These are phyloP conservation scores for Citrus medica DNA, from an alignment of 345 rosid species.

Conservation along the genomic window DNA sequence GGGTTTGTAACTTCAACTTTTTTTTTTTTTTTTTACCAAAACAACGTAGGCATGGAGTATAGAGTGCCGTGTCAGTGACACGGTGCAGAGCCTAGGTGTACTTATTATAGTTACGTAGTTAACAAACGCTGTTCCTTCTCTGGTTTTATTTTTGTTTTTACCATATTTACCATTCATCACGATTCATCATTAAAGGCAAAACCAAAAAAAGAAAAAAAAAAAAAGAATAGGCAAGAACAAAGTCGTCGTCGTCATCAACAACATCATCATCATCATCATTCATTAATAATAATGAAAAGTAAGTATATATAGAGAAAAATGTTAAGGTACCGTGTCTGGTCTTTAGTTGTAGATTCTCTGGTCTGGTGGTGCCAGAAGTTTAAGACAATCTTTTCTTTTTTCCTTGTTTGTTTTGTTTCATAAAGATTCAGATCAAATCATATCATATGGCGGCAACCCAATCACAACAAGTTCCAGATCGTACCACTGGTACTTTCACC, in stretches of 20 bases:
- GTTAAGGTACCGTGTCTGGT: slow-evolving; percentile 14
- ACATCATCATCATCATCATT: neutral
- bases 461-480: slow-evolving; percentile 59
- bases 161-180: neutral
- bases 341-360: slow-evolving; percentile 17
- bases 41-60: neutral
- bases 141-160: neutral
- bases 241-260: neutral
- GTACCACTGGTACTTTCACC: slow-evolving; percentile 48
- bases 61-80: neutral
- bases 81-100: neutral
- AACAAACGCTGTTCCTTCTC: neutral
- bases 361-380: slow-evolving; percentile 19
- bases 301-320: neutral
- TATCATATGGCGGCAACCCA: slow-evolving; percentile 66
- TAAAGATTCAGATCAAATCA: slow-evolving; percentile 24
- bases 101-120: neutral
- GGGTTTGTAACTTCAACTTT: neutral
- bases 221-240: too few species aligned
- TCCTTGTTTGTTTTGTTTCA: slow-evolving; percentile 12
- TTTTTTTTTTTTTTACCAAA: neutral
- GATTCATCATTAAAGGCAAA: neutral
- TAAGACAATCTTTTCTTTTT: slow-evolving; percentile 22
- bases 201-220: too few species aligned
- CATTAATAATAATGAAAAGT: neutral